These are phyloP conservation scores for Sclerotinia sclerotiorum DNA, from an alignment of 2,329 filamentous ascomycete species.

Conservation along the genomic window DNA sequence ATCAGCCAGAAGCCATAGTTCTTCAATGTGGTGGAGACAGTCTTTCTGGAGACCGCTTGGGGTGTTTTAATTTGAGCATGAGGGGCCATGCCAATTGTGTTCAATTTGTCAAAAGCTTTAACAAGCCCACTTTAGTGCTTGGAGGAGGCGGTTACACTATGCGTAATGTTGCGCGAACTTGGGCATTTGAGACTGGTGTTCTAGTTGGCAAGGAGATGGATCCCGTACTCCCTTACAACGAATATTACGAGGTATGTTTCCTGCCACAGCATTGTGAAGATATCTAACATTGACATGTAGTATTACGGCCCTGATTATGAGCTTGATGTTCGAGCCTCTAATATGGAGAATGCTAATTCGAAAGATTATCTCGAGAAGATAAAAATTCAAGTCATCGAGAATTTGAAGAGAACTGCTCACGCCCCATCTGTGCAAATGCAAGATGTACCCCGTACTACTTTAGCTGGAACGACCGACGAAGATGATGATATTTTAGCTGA, in stretches of 20 bases:
- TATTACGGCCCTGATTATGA: slow-evolving; percentile 92
- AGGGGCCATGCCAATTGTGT: slow-evolving; percentile 93
- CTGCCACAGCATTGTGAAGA: slow-evolving; percentile 43
- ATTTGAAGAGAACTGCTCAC: slow-evolving; percentile 80
- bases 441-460: slow-evolving; percentile 64
- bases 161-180: slow-evolving; percentile 92
- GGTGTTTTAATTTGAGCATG: slow-evolving; percentile 98
- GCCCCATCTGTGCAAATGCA: slow-evolving; percentile 91
- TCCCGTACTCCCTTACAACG: slow-evolving; percentile 86
- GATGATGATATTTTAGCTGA: slow-evolving; percentile 66
- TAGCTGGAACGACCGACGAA: slow-evolving; percentile 64
- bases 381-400: slow-evolving; percentile 78
- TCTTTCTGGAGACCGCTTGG: slow-evolving; percentile 87
- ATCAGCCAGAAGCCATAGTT: slow-evolving; percentile 87
- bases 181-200: slow-evolving; percentile 94
- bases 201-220: slow-evolving; percentile 81
- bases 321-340: slow-evolving; percentile 83
- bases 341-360: slow-evolving; percentile 89
- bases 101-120: slow-evolving; percentile 82
- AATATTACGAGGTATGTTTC: slow-evolving; percentile 77
- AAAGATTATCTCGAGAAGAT: slow-evolving; percentile 79
- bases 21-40: slow-evolving; percentile 96
- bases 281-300: slow-evolving; percentile 45
- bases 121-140: slow-evolving; percentile 83
- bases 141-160: slow-evolving; percentile 97